A percentile compares a stretch with the other conserved stretches of the same genome.
Evolutionary conservation across 2,329 filamentous ascomycete species (phyloP).

Genomic region (Cladosporium sp.): DNA sequence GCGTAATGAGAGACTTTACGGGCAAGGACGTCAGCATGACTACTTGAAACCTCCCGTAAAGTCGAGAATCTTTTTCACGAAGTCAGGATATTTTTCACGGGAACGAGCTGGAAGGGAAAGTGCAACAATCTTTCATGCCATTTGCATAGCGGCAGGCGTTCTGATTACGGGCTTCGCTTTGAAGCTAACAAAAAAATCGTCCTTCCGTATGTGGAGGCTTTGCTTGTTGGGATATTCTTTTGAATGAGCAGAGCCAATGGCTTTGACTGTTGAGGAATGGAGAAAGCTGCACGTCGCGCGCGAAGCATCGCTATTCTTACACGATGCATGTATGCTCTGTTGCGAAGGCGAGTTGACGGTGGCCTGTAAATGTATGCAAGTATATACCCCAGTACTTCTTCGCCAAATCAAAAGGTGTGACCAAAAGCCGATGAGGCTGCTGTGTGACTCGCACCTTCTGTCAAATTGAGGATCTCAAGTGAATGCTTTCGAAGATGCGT

Average conservation of each 20-base stretch:
- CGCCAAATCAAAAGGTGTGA: not conserved
- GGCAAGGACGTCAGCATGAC: slow-evolving; percentile 30
- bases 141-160: slow-evolving; percentile 16
- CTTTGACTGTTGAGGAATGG: not conserved
- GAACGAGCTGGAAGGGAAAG: not conserved
- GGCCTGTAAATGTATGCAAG: slow-evolving; percentile 12
- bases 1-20: slow-evolving; percentile 70
- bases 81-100: slow-evolving; percentile 20
- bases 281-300: not conserved
- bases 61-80: not conserved
- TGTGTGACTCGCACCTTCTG: not conserved
- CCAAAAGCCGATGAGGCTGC: not conserved
- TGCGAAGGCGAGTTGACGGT: not conserved
- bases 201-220: not conserved
- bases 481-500: not conserved
- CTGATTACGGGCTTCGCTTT: not conserved
- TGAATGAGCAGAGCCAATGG: not conserved
- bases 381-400: slow-evolving; percentile 2
- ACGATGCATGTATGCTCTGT: not conserved
- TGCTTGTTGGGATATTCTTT: not conserved
- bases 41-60: not conserved
- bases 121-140: not conserved
- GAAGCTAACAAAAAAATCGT: not conserved
- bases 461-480: not conserved
- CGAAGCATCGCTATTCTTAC: not conserved